phyloP scores from a whole-genome alignment of 2,329 filamentous ascomycete species.

The Trichophyton simii region DNA sequence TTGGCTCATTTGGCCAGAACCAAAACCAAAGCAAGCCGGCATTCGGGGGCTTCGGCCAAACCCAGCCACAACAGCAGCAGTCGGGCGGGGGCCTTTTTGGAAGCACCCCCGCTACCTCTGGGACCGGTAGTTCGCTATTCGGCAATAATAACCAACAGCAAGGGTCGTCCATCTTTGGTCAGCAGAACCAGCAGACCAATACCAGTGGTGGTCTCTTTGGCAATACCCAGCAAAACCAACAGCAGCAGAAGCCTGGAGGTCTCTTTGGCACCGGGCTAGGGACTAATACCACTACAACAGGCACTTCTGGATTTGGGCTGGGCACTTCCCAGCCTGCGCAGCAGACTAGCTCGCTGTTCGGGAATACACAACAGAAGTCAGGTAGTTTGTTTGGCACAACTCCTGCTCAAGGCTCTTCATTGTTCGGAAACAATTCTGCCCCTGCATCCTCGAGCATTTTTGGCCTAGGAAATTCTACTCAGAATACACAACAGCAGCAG shows the following conservation, averaged over 20 bases:
- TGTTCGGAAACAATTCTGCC: slow-evolving; percentile 18
- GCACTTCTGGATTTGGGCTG: slow-evolving; percentile 8
- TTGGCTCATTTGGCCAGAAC: slow-evolving; percentile 33
- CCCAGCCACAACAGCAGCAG: slow-evolving; percentile 29
- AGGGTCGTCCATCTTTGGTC: slow-evolving; percentile 27
- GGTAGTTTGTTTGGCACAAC: slow-evolving; percentile 42
- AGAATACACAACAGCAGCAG: slow-evolving; percentile 27
- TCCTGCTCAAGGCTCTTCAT: slow-evolving; percentile 20
- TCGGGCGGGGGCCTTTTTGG: slow-evolving; percentile 34
- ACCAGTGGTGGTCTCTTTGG: slow-evolving; percentile 25
- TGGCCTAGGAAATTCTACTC: slow-evolving; percentile 8
- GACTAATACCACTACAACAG: slow-evolving; percentile 9
- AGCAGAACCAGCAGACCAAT: slow-evolving; percentile 29
- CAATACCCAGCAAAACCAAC: slow-evolving; percentile 29
- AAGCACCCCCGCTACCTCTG: slow-evolving; percentile 19
- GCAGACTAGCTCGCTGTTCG: slow-evolving; percentile 29
- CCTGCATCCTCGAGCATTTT: slow-evolving; percentile 17
- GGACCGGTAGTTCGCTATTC: slow-evolving; percentile 20
- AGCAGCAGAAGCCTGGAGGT: slow-evolving; percentile 13
- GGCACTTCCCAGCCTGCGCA: slow-evolving; percentile 19
- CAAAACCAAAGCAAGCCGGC: slow-evolving; percentile 29
- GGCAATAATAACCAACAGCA: slow-evolving; percentile 29
- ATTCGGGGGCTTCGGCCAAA: slow-evolving; percentile 25
- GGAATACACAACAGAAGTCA: slow-evolving; percentile 23
- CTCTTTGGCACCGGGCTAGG: slow-evolving; percentile 9